Evolutionary conservation across 2,329 filamentous ascomycete genomes (phyloP).

Genomic region (Rutstroemia sydowiana): DNA sequence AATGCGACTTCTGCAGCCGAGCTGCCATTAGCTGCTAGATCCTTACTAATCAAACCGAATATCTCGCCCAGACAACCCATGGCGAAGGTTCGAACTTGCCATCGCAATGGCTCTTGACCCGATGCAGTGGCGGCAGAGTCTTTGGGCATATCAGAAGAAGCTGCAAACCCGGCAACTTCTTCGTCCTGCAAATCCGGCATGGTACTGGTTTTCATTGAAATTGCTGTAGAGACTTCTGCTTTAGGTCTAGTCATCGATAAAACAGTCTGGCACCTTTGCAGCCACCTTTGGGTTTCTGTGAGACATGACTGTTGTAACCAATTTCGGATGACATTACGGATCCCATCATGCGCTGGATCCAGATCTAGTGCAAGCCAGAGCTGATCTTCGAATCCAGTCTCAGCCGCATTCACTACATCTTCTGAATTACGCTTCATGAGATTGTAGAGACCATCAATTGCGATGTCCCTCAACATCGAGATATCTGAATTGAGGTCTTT

Average conservation of each 20-base stretch:
- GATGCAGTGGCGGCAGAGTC: conserved; percentile 46
- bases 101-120: conserved; percentile 82
- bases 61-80: conserved; percentile 84
- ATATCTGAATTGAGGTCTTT: conserved; percentile 65
- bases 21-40: conserved; percentile 69
- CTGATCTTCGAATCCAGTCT: conserved; percentile 77
- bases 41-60: conserved; percentile 69
- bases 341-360: conserved; percentile 65
- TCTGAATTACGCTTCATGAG: conserved; percentile 89
- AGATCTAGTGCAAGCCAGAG: conserved; percentile 85
- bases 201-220: conserved; percentile 41
- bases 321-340: conserved; percentile 82
- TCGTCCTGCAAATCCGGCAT: conserved; percentile 86
- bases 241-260: conserved; percentile 79
- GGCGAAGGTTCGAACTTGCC: conserved; percentile 93
- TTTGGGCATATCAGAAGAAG: conserved; percentile 52
- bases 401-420: conserved; percentile 70
- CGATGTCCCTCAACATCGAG: conserved; percentile 65
- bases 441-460: conserved; percentile 83
- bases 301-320: conserved; percentile 91
- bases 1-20: conserved; percentile 71
- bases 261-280: conserved; percentile 79
- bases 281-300: conserved; percentile 73
- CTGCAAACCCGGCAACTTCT: conserved; percentile 90
- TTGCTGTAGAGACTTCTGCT: conserved; percentile 41